Base-by-base conservation (phyloP, 257 asterid species). In the Solanum medicagineum region DNA sequence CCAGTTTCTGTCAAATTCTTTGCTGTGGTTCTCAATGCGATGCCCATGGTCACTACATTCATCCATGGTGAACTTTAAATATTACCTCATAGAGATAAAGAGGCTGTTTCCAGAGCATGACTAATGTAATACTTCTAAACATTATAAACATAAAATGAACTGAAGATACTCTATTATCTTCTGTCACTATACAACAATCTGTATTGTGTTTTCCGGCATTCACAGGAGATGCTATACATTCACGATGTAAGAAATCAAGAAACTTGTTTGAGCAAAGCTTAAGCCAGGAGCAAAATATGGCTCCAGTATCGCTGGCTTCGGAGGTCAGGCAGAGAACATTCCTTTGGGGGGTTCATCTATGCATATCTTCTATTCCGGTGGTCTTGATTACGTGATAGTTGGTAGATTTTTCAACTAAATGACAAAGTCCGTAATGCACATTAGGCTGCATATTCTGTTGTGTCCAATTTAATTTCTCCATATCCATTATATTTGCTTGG, bases 171-270 rank as follows among this genome's bases (percentile, higher is more conserved):
- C 45, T 14, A 22, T 47, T 75, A 54, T 8, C 81, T 22, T 49
- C 44, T 24, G 19, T 22, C 45, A 49, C 60, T 75, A 12, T 24
- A 49, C 42, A 77, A 8, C 62, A 8, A 49, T 81, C 29, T 71
- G 42, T 51, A 65, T 32, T 32, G 44, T 84, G 44, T 84, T 70
- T 80, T 68, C 93, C 95, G 99, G 97, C 97, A 73, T 91, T 95
- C 57, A 97, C 98, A 22, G 98, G 99, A 83, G 95, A 94, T 60
- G 89, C 89, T 80, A 87, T 95, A 83, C 88, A 93, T 40, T 87
- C 94, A n/a, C 93, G 96, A 90, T 94, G 98, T 89, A 87, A 85
- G 81, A 95, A 87, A 82, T 90, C 98, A 11, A 88, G 89, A 86
- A 90, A 86, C 80, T 75, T 92, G 84, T 87, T 95, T 87, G 93